Base-by-base conservation (phyloP, 192 early-diverging fungal genomes). In the Coemansia sp. region DNA sequence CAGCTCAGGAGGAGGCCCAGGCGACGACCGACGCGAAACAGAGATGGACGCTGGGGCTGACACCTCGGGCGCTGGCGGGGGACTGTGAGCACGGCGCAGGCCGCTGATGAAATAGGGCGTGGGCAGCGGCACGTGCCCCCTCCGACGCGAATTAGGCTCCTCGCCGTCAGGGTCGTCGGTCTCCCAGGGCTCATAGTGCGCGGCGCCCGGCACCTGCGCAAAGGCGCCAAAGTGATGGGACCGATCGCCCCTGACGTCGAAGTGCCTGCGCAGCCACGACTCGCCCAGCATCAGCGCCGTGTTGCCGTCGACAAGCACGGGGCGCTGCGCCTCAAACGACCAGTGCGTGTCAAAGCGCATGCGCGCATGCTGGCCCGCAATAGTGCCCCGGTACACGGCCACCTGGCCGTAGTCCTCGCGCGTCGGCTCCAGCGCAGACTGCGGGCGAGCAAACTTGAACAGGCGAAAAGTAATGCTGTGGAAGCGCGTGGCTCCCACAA, bases 211-310 rank as follows among this genome's bases (percentile, higher is more conserved):
- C 16, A 19, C 60, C 2, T 60, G 57, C 4, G 67, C 55, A 49
- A 83, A 83, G 21, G 39, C 32, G 50, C 80, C 80, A 67, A 83
- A 83, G 60, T 83, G 80, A 55, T 50, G 62, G 33, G 80, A 83
- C 32, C 80, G 66, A 55, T 83, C 80, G 62, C 80, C 80, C 7
- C 75, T 64, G 47, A 84, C 66, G 42, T 70, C 67, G 46, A 84
- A 84, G 32, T 84, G 81, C 42, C 69, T 46, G 3, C 67, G 53
- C 62, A 84, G 66, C 81, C 81, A 84, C 44, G 81, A 78, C 69
- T 72, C 69, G 62, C 63, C 73, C 39, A 84, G 64, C 65, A 84
- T 77, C 11, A 71, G 53, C 3, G 81, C 81, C 30, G 81, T 84
- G 61, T 78, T 77, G 37, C 69, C 81, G 49, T 72, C 69, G 50